phyloP scores from a whole-genome alignment of 352 stramenopile species.

The Pythium periplocum region DNA sequence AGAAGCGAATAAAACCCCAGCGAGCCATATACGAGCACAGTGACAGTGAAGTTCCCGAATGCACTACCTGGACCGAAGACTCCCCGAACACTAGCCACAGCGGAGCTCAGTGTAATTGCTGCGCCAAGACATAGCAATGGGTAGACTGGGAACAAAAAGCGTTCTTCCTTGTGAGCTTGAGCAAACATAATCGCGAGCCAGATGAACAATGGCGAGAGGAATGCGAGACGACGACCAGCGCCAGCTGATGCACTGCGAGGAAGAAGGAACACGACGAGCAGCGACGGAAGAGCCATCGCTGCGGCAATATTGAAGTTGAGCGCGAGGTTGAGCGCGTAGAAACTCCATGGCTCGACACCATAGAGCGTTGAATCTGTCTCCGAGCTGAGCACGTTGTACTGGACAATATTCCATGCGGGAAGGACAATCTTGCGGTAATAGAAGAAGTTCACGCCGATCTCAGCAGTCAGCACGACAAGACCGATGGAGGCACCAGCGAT shows the following conservation, averaged over 20 bases:
- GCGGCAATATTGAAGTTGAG: conserved; percentile 94
- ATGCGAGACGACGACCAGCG: conserved; percentile 20
- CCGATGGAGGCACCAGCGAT: conserved; percentile 57
- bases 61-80: conserved; percentile 20
- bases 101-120: conserved; percentile 60
- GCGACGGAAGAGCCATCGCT: conserved; percentile 54
- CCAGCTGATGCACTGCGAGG: conserved; percentile 9
- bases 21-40: conserved; percentile 31
- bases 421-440: conserved; percentile 69
- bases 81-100: conserved; percentile 28
- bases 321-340: conserved; percentile 94
- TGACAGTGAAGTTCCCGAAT: conserved; percentile 19
- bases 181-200: conserved; percentile 92
- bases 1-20: conserved; percentile 49
- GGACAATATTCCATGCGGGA: conserved; percentile 92
- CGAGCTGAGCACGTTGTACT: conserved; percentile 92
- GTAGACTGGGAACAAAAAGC: conserved; percentile 97
- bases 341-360: conserved; percentile 92
- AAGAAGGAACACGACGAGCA: conserved; percentile 28
- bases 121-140: conserved; percentile 84
- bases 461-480: conserved; percentile 57
- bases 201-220: conserved; percentile 72
- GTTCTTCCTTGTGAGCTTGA: conserved; percentile 98
- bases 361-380: conserved; percentile 97
- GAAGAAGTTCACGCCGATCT: conserved; percentile 82